Conservation (phyloP, 2,329 filamentous ascomycete species). For the Fusarium secorum region DNA sequence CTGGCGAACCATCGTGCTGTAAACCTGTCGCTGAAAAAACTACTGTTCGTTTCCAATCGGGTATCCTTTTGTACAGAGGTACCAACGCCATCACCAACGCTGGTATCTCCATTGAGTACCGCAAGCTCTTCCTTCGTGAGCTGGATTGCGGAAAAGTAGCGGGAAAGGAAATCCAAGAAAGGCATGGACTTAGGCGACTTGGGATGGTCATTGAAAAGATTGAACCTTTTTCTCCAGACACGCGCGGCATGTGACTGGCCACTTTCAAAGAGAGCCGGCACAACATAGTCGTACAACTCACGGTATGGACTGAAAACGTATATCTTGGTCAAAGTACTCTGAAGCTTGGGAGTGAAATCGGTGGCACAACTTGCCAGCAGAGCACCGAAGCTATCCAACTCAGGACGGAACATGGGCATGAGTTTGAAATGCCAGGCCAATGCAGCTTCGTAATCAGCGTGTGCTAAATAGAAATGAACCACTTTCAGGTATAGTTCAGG, state of each 20-base stretch:
- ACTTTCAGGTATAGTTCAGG: slow-evolving; percentile 59
- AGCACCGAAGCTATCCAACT: slow-evolving; percentile 51
- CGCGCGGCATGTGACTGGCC: slow-evolving; percentile 55
- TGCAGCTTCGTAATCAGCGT: slow-evolving; percentile 49
- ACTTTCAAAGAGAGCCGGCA: slow-evolving; percentile 60
- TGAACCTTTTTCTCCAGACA: slow-evolving; percentile 57
- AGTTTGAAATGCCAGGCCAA: slow-evolving; percentile 59
- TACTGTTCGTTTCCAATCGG: slow-evolving; percentile 5
- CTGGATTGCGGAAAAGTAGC: slow-evolving; percentile 54
- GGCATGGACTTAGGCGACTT: slow-evolving; percentile 51
- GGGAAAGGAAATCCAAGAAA: slow-evolving; percentile 58
- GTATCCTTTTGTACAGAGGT: neutral
- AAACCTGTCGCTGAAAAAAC: slow-evolving; percentile 57
- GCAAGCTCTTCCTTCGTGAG: slow-evolving; percentile 50
- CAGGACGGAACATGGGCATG: slow-evolving; percentile 53
- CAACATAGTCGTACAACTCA: slow-evolving; percentile 58
- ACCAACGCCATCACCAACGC: neutral
- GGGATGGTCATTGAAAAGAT: slow-evolving; percentile 54
- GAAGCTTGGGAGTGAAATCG: slow-evolving; percentile 48
- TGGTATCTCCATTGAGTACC: slow-evolving; percentile 19
- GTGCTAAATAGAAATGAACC: slow-evolving; percentile 53
- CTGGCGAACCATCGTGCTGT: slow-evolving; percentile 84
- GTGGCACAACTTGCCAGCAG: slow-evolving; percentile 55
- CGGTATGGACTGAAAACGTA: slow-evolving; percentile 56
- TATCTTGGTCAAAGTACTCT: slow-evolving; percentile 53